Conservation (phyloP, 192 early-diverging fungal species). For the Allomyces macrogynus region DNA sequence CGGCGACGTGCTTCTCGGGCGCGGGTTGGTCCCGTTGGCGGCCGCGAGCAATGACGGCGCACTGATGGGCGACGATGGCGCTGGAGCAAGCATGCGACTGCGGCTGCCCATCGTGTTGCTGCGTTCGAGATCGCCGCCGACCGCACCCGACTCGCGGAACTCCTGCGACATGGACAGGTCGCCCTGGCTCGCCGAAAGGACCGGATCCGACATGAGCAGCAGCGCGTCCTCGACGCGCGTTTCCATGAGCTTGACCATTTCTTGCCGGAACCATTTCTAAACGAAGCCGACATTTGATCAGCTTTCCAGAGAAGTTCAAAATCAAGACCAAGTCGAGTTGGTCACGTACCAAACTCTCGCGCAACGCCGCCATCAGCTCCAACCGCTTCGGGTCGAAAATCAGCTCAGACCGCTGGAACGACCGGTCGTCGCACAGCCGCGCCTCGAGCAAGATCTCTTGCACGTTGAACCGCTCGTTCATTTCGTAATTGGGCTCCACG, state of each 20-base stretch:
- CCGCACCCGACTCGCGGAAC: not conserved
- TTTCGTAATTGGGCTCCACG: slow-evolving; percentile 4
- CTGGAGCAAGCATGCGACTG: not conserved
- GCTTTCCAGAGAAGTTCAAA: slow-evolving; percentile 8
- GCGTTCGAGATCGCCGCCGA: not conserved
- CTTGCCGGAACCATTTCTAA: slow-evolving; percentile 43
- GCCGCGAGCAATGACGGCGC: not conserved
- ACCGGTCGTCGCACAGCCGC: slow-evolving; percentile 56
- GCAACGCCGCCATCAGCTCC: slow-evolving; percentile 46
- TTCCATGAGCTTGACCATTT: slow-evolving; percentile 13
- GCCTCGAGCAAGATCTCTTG: slow-evolving; percentile 59
- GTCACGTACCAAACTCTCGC: slow-evolving; percentile 58
- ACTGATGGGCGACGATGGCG: no score
- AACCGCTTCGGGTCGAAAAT: slow-evolving; percentile 67
- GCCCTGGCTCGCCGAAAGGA: not conserved
- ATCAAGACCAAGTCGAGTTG: slow-evolving; percentile 14
- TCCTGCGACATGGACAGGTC: no score
- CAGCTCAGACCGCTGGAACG: slow-evolving; percentile 54
- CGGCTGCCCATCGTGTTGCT: not conserved
- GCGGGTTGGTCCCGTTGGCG: not conserved
- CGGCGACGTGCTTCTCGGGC: not conserved
- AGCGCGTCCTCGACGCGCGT: slow-evolving; percentile 1
- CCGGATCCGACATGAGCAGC: not conserved
- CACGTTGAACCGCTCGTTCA: slow-evolving; percentile 4
- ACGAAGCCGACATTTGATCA: not conserved